Evolutionary conservation across 2,329 filamentous ascomycete genomes (phyloP).

Genomic region (Fusarium oxysporum): DNA sequence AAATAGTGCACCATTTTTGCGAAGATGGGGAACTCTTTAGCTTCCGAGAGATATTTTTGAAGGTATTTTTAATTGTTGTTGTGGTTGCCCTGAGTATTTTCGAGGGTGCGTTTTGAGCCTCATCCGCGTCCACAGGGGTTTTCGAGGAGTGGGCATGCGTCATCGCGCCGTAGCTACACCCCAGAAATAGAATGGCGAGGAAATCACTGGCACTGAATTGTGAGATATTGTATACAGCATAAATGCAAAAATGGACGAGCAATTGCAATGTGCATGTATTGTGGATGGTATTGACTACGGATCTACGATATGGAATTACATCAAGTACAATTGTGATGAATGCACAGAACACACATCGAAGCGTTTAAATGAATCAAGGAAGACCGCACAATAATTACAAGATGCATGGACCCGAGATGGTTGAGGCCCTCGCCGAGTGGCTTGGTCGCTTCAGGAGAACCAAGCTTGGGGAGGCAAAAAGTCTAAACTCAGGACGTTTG

Average conservation of each 20-base stretch:
- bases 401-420: background rate
- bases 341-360: fast-evolving
- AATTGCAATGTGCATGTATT: background rate
- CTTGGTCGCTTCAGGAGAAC: constrained; percentile 18
- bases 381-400: background rate
- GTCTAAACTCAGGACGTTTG: background rate
- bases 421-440: background rate
- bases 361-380: fast-evolving
- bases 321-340: background rate
- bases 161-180: background rate
- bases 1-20: background rate
- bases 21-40: background rate
- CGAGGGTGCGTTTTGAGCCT: background rate
- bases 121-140: background rate
- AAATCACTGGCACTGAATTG: fast-evolving
- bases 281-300: background rate
- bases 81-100: constrained; percentile 29
- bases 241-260: background rate
- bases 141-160: background rate
- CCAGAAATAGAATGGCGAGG: fast-evolving
- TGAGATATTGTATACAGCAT: background rate
- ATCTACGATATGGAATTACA: background rate
- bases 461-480: background rate
- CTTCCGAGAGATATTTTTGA: constrained; percentile 13
- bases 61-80: constrained; percentile 19